These are phyloP conservation scores for Pholiota molesta DNA, from an alignment of 768 basidiomycete species.

Conservation along the genomic window DNA sequence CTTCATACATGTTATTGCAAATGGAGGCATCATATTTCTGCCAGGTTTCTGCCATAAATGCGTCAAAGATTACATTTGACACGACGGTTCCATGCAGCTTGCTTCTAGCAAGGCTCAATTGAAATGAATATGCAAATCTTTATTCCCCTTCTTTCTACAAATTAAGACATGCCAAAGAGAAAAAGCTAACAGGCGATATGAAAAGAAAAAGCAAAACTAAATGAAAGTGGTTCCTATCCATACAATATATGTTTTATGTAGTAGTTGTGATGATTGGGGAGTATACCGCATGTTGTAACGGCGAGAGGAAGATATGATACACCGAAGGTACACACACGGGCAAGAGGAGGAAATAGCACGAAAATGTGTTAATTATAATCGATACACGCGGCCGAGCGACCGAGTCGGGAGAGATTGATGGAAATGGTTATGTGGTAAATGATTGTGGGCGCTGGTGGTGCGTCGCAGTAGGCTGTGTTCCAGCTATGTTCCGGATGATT, in stretches of 20 bases:
- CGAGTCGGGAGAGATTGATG: constrained; percentile 3
- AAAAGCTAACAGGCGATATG: not conserved
- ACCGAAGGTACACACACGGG: constrained; percentile 13
- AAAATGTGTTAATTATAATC: constrained; percentile 6
- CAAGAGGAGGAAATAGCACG: constrained; percentile 6
- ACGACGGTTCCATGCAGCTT: too few species aligned
- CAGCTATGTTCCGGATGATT: constrained; percentile 4
- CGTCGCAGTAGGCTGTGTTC: not conserved
- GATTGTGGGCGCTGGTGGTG: constrained; percentile 3
- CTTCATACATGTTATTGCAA: too few species aligned
- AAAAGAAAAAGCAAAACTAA: not conserved
- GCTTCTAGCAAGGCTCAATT: not conserved
- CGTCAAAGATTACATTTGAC: too few species aligned
- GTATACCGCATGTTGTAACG: constrained; percentile 6
- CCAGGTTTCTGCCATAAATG: too few species aligned
- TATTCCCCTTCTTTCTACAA: not conserved
- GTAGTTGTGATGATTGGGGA: not conserved
- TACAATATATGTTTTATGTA: constrained; percentile 12
- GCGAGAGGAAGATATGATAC: constrained; percentile 7
- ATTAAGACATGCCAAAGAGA: not conserved
- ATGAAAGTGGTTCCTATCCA: constrained; percentile 9
- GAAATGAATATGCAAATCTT: not conserved
- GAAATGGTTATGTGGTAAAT: constrained; percentile 7
- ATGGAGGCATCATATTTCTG: too few species aligned
- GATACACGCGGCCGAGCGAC: constrained; percentile 16